These are phyloP conservation scores for Aspergillus sparsus DNA, from an alignment of 495 filamentous ascomycete species.

Conservation along the genomic window DNA sequence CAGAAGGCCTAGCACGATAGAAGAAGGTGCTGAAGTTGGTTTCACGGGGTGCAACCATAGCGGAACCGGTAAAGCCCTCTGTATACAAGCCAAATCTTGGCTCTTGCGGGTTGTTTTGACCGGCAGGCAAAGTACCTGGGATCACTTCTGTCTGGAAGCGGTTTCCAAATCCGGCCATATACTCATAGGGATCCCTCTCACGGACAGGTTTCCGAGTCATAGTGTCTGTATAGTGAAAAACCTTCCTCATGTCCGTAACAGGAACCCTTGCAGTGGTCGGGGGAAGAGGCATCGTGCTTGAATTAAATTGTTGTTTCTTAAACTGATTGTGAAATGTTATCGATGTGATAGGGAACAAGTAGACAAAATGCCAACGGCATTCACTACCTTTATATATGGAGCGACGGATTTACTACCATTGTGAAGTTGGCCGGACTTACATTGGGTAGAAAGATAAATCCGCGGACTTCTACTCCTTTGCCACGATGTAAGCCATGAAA, in stretches of 20 bases:
- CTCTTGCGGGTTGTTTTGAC: conserved; percentile 46
- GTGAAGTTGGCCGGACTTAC: too few species aligned
- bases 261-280: conserved; percentile 32
- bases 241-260: conserved; percentile 42
- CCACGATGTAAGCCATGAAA: too few species aligned
- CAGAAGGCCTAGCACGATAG: conserved; percentile 42
- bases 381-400: too few species aligned
- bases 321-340: too few species aligned
- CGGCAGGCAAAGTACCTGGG: conserved; percentile 41
- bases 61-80: conserved; percentile 61
- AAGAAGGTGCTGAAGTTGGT: conserved; percentile 45
- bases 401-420: too few species aligned
- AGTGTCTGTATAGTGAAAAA: conserved; percentile 48
- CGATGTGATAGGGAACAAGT: too few species aligned
- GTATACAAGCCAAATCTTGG: conserved; percentile 52
- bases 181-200: conserved; percentile 47
- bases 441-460: too few species aligned
- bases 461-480: too few species aligned
- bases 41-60: conserved; percentile 41
- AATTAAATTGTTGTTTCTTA: too few species aligned
- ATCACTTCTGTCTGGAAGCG: conserved; percentile 43
- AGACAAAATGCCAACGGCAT: too few species aligned
- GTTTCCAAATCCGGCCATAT: conserved; percentile 44
- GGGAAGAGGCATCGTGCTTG: conserved; percentile 25
- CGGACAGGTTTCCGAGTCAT: conserved; percentile 42